These are phyloP conservation scores for Aspergillus sclerotialis DNA, from an alignment of 2,329 filamentous ascomycete genomes.

Conservation along the genomic window DNA sequence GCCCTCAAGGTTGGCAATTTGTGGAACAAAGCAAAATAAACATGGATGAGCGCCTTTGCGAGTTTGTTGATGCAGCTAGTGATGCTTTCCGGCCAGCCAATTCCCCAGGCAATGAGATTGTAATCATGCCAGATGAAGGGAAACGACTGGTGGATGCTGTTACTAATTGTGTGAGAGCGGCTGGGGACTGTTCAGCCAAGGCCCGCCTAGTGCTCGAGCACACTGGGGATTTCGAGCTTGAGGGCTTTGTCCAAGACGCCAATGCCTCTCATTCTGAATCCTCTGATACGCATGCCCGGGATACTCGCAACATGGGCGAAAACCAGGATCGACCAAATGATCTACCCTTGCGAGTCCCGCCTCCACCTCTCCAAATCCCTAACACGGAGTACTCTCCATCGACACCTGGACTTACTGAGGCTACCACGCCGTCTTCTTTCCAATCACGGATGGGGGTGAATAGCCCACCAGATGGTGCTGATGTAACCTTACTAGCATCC, in stretches of 20 bases:
- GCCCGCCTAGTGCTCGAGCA: constrained; percentile 78
- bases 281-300: constrained; percentile 15
- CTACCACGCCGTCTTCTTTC: constrained; percentile 33
- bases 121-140: constrained; percentile 75
- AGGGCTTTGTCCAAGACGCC: constrained; percentile 46
- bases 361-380: constrained; percentile 41
- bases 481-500: constrained; percentile 20
- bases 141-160: constrained; percentile 68
- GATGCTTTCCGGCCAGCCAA: constrained; percentile 66
- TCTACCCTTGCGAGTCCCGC: constrained; percentile 34
- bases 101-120: constrained; percentile 63
- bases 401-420: constrained; percentile 31
- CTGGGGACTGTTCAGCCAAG: constrained; percentile 85
- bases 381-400: constrained; percentile 24
- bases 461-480: constrained; percentile 23
- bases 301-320: constrained; percentile 9
- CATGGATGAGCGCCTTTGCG: constrained; percentile 73
- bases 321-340: constrained; percentile 18
- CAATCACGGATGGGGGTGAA: constrained; percentile 34
- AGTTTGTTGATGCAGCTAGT: constrained; percentile 72
- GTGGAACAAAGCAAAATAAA: constrained; percentile 63
- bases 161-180: constrained; percentile 80
- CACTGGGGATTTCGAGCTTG: constrained; percentile 84
- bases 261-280: constrained; percentile 10
- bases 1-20: constrained; percentile 58